Base-by-base conservation (phyloP, 2,329 filamentous ascomycete species). In the Penicillium brasilianum region DNA sequence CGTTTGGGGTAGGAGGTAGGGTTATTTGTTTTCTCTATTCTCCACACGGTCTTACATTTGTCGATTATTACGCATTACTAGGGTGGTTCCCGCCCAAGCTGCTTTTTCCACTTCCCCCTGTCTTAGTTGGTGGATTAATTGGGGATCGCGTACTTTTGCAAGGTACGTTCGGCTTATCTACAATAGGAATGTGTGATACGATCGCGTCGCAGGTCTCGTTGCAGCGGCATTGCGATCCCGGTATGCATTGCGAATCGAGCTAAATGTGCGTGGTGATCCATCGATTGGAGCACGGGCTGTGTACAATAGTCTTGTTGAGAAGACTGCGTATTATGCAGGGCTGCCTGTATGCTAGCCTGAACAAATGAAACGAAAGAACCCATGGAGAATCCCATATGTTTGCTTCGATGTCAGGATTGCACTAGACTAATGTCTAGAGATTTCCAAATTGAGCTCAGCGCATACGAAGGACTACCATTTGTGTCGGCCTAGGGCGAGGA, bases 221-320 rank as follows among this genome's bases (percentile, higher is more conserved):
- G 49, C 36, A 57, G 34, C 46, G 25, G 55, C 34, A 49, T 10
- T 39, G 46, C 20, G n/a, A 16, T 34, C 18, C 55, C 55, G 44
- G 34, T 9, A 28, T 37, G 20, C 34, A 51, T 51, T 50, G 22
- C 6, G 2, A 43, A 32, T 22, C 43, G 46, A 36, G 36, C 36
- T 41, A 28, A 7, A 49, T 14, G 4, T 51, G 55, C 44, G 7
- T 41, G 25, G 32, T 52, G 55, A 51, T 57, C n/a, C 32, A 51
- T 57, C 55, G 25, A 57, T 51, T 57, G 5, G 22, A 41, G n/a
- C 43, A 20, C 41, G 20, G 44, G 41, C 46, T 50, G 25, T 14
- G 22, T 49, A 57, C 16, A 57, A 50, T 41, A 36, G 43, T 53
- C 37, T 56, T 30, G 44, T 54, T 53, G 28, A 36, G 36, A 32